Percentiles rank a stretch among this genome's conserved stretches.
These are phyloP conservation scores for Wickerhamomyces chambardii DNA, from an alignment of 805 yeast species.

Conservation along the genomic window DNA sequence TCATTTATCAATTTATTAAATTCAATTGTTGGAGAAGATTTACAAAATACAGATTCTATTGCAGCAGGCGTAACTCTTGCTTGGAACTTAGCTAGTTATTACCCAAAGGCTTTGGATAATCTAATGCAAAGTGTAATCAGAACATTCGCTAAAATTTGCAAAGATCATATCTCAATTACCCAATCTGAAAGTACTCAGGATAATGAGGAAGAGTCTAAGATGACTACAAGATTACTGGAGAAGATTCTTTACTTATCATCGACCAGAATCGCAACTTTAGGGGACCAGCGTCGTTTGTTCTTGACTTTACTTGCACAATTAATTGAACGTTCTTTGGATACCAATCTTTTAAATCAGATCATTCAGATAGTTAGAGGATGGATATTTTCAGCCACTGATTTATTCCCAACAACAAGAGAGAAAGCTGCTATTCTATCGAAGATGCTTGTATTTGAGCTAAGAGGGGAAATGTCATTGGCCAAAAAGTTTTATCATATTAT, in stretches of 20 bases:
- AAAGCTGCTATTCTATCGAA: constrained; percentile 90
- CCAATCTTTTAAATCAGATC: constrained; percentile 62
- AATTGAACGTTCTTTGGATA: constrained; percentile 81
- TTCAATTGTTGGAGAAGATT: constrained; percentile 70
- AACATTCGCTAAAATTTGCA: constrained; percentile 81
- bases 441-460: constrained; percentile 85
- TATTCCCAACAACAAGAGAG: constrained; percentile 92
- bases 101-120: constrained; percentile 68
- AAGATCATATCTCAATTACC: constrained; percentile 66
- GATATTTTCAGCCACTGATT: constrained; percentile 78
- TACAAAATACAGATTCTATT: constrained; percentile 61
- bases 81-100: constrained; percentile 72
- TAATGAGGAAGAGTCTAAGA: constrained; percentile 61
- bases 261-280: constrained; percentile 74
- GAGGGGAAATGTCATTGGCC: constrained; percentile 75
- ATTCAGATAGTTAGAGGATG: constrained; percentile 75
- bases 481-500: constrained; percentile 79
- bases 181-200: constrained; percentile 27
- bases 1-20: constrained; percentile 52
- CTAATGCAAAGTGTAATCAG: constrained; percentile 72
- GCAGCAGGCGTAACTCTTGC: constrained; percentile 82
- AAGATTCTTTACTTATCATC: constrained; percentile 73
- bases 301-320: constrained; percentile 79
- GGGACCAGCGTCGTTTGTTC: constrained; percentile 89
- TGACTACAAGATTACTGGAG: constrained; percentile 69